phyloP scores from a whole-genome alignment of 306 rosid species.

The Vigna radiata region DNA sequence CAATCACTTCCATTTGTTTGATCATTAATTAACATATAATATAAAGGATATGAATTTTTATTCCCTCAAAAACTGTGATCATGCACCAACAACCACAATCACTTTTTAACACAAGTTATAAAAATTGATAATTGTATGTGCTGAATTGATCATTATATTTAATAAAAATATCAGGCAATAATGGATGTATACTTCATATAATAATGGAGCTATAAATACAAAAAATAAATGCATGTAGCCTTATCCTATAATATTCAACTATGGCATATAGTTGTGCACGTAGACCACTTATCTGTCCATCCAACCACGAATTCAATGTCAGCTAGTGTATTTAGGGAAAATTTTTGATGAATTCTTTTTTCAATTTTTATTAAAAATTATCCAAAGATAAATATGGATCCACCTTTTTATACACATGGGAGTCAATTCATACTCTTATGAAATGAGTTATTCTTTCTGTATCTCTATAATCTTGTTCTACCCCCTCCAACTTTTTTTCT shows the following conservation, averaged over 20 bases:
- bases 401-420: too few relatives aligned
- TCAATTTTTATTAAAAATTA: too few relatives aligned
- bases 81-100: conserved; percentile 24
- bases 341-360: too few relatives aligned
- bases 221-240: not conserved
- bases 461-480: too few relatives aligned
- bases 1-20: conserved; percentile 34
- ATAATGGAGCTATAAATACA: conserved; percentile 10
- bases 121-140: not conserved
- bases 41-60: not conserved
- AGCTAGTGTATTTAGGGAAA: not conserved
- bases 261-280: not conserved
- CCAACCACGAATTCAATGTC: not conserved
- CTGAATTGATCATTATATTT: not conserved
- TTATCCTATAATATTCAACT: conserved; percentile 12
- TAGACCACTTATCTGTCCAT: not conserved
- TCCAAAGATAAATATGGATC: too few relatives aligned
- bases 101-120: conserved; percentile 26
- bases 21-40: conserved; percentile 11
- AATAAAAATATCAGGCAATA: conserved; percentile 8
- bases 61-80: not conserved
- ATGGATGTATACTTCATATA: conserved; percentile 5
- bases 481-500: too few relatives aligned
- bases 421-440: too few relatives aligned
- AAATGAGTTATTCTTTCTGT: too few relatives aligned